Base-by-base conservation (phyloP, 1,284 basidiomycete genomes). In the Xerocomus nothofagi region DNA sequence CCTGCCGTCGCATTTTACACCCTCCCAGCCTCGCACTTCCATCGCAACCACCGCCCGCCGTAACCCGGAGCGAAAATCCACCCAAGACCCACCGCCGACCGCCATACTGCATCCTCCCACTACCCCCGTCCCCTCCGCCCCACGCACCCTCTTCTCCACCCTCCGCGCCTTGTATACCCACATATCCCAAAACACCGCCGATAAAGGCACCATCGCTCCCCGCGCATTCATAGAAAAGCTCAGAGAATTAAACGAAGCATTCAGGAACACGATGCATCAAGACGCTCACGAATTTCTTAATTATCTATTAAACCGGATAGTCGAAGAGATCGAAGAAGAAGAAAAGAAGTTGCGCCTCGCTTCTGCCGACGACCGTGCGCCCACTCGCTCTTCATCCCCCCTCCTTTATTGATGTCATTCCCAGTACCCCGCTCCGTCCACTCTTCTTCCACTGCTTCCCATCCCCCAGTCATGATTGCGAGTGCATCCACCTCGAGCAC, bases 261-360 rank as follows among this genome's bases (percentile, higher is more conserved):
- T 94, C 68, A 81, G 90, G 46, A 86, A 84, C 32, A 87, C 86
- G 24, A 88, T 87, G 79, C 95, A 95, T 63, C 94, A 98, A 66
- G 95, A 98, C 67, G 94, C 94, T 2, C 94, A 98, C 69, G 96
- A 99, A 71, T 98, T 99, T 71, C 77, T 98, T 46, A 98, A 96
- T 67, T 97, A 90, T 72, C 73, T 98, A 27, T 76, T 99, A 53
- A 99, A 99, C 70, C 86, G 82, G 68, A 86, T 98, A 45, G 88
- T 93, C 30, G 95, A 98, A 70, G 93, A 98, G 66, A 82, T 98
- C 57, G 89, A 93, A 60, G 81, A 83, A 60, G 81, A 83, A 50
- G 83, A 91, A 47, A 74, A 69, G 58, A 80, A 77, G 61, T 72
- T 71, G 47, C 61, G 59, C 15, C 67, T 72, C 49, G 71, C 70